These are phyloP conservation scores for Darksidea phi DNA, from an alignment of 495 filamentous ascomycete species.

Conservation along the genomic window DNA sequence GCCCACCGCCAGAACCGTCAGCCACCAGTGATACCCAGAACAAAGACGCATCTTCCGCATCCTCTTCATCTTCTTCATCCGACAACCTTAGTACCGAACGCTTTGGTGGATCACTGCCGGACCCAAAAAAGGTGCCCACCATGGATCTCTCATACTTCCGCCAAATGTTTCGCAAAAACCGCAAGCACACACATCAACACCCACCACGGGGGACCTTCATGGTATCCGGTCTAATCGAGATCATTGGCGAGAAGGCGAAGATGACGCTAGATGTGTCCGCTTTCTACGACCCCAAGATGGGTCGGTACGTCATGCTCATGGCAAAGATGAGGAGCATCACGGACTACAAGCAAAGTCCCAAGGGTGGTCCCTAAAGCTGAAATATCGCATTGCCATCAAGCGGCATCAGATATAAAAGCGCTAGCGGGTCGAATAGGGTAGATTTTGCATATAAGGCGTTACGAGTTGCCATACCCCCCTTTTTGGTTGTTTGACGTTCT, in stretches of 20 bases:
- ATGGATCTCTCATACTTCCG: slow-evolving; percentile 55
- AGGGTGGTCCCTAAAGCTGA: slow-evolving; percentile 40
- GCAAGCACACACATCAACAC: slow-evolving; percentile 33
- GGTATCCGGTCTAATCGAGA: slow-evolving; percentile 64
- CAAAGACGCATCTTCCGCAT: background rate
- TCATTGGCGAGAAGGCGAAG: slow-evolving; percentile 58
- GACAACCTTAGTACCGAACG: slow-evolving; percentile 7
- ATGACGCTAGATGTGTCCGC: slow-evolving; percentile 59
- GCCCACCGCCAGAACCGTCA: background rate
- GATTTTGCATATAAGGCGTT: too few relatives aligned
- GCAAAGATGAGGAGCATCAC: slow-evolving; percentile 36
- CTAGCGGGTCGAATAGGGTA: too few relatives aligned
- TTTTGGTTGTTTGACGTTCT: too few relatives aligned
- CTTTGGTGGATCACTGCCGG: slow-evolving; percentile 6
- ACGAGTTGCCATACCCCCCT: too few relatives aligned
- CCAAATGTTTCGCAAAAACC: slow-evolving; percentile 50
- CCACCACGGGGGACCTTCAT: slow-evolving; percentile 64
- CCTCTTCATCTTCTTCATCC: too few relatives aligned
- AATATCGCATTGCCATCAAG: too few relatives aligned
- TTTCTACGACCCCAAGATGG: slow-evolving; percentile 57
- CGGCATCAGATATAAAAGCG: too few relatives aligned
- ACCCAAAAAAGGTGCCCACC: slow-evolving; percentile 17
- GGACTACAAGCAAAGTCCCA: slow-evolving; percentile 38
- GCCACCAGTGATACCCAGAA: background rate
- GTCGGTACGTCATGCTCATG: slow-evolving; percentile 35